Evolutionary conservation across 805 yeast species (phyloP), one percentile per base, ranked within the genome.

Genomic region (Pichia exigua): DNA sequence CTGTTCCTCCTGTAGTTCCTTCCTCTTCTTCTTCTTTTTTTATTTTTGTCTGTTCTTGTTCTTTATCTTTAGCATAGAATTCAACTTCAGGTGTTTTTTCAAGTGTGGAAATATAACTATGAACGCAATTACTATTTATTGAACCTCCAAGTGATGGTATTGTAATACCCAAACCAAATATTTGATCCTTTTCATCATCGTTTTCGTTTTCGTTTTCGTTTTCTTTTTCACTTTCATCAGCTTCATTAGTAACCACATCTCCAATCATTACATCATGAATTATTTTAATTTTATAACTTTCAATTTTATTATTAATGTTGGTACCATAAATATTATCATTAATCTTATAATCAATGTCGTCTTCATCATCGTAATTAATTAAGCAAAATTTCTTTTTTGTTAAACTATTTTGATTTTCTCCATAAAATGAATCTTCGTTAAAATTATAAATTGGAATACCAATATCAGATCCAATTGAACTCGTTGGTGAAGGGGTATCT

Each of bases 51-150:
- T 18, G 17, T 41, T 18, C 32, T 35, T 13, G 2, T 32, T 24
- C 42, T 27, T 13, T 35, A 7, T 17, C 17, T 35, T 17, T 35
- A n/a, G 20, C 20, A 35, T 17, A 35, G 17, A 35, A 35, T n/a
- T 46, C 35, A 12, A 35, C 35, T 35, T 35, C 39, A 9, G 39
- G 39, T 17, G 39, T 35, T n/a, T 41, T 49, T 18, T 49, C 52
- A 49, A 45, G 45, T 4, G 42, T 49, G 9, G 43, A 49, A 30
- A 45, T 39, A 21, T 45, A 49, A 32, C 24, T 41, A 21, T 40
- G 44, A 17, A 45, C 18, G 8, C 13, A 1, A 17, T 45, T 45
- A 22, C 35, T 49, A 30, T 40, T 48, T 35, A 42, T 2, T 13
- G 35, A 45, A n/a, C 28, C 42, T 9, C 20, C 6, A 20, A 45